Evolutionary conservation across 23 red algal genomes (phyloP), one percentile per base, ranked within the genome.

Genomic region (Gracilaria caudata): DNA sequence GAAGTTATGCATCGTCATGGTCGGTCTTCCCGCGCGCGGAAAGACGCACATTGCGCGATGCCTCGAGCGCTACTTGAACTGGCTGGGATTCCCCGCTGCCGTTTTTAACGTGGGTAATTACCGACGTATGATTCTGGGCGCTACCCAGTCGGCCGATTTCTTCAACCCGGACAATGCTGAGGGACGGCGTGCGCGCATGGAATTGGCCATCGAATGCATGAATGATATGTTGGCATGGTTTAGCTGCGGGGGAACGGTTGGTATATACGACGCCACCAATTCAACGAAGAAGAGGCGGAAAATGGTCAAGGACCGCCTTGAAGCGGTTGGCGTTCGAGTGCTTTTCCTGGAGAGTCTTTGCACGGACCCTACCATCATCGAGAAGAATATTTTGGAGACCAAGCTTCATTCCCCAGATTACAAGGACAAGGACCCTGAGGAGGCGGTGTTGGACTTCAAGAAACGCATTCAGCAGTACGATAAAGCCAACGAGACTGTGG

Each of bases 221-320:
- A 78, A 88, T 35, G 97, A 99, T 38, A 95, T 99, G 97, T 25
- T 92, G 34, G 41, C 45, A 4, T 99, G 97, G 97, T 84, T 99
- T 57, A 72, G 70, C n/a, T 71, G 78, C 38, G 87, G 92, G 49
- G 97, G 93, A 34, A 72, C 92, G 37, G 97, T 99, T 36, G 97
- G 91, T 37, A 94, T 99, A 53, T 99, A 94, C 35, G 97, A 99
- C 73, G 97, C 97, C 16, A 99, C 97, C 21, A 99, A 99, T 86
- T 90, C 83, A 0, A 99, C 97, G 8, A 76, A 74, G 44, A 73
- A 73, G 20, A 79, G 97, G 33, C 97, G 97, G 0, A 60, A 81
- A 33, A 87, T 83, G 55, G 88, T 99, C 41, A 89, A 90, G 44
- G 87, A 92, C n/a, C 85, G 86, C 17, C 86, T 99, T 14, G 97